Evolutionary conservation across 108 stramenopile genomes (phyloP).

Genomic region (Seminavis robusta): DNA sequence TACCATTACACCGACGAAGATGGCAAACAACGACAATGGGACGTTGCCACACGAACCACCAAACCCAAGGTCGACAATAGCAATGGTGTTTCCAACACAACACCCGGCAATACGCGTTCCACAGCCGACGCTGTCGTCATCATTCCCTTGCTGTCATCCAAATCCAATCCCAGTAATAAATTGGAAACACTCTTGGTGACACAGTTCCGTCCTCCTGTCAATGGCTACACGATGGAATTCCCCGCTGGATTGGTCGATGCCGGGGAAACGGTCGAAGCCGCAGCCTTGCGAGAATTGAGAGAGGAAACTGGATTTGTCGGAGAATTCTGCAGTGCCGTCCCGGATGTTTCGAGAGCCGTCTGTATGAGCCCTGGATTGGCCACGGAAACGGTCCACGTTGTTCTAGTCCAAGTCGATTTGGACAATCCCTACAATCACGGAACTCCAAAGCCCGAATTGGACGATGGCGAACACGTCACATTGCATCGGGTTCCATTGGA

Average conservation of each 20-base stretch:
- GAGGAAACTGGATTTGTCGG: conserved; percentile 79
- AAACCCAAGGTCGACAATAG: conserved; percentile 17
- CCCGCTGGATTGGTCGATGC: conserved; percentile 81
- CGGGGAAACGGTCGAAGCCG: conserved; percentile 44
- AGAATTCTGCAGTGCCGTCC: conserved; percentile 18
- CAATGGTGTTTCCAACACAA: no score
- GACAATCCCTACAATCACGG: conserved; percentile 28
- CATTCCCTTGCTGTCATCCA: conserved; percentile 43
- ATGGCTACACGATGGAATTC: conserved; percentile 55
- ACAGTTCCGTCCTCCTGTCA: conserved; percentile 71
- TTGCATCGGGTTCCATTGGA: conserved; percentile 15
- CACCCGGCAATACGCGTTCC: conserved; percentile 1
- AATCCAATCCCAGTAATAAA: conserved; percentile 6
- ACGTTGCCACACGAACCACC: conserved; percentile 59
- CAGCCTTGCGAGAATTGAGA: conserved; percentile 57
- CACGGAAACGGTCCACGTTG: conserved; percentile 56
- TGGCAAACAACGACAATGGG: conserved; percentile 44
- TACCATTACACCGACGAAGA: conserved; percentile 36
- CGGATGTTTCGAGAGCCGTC: conserved; percentile 18
- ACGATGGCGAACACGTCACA: conserved; percentile 28
- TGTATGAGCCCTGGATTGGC: conserved; percentile 66
- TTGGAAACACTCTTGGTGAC: conserved; percentile 49
- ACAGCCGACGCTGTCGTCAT: conserved; percentile 71
- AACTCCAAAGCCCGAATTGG: conserved; percentile 11
- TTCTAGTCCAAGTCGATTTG: conserved; percentile 59